Percentiles rank a stretch among this genome's conserved stretches.
Evolutionary conservation across 257 asterid genomes (phyloP).

Genomic region (Solanum paucissectum): DNA sequence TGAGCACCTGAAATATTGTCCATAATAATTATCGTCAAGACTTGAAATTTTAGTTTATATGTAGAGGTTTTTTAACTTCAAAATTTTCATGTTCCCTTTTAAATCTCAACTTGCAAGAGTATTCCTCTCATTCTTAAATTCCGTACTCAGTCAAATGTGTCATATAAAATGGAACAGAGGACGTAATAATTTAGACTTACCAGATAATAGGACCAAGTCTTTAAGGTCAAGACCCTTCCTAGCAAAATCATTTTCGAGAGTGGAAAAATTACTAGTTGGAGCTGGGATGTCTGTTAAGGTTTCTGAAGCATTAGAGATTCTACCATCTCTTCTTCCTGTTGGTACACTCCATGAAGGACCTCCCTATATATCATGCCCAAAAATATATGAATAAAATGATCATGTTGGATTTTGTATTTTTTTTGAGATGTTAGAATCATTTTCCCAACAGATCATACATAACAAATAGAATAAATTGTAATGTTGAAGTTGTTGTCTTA

Average conservation of each 20-base stretch:
- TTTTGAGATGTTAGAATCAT: too few species aligned
- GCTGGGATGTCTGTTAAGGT: slow-evolving; percentile 32
- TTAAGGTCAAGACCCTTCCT: slow-evolving; percentile 35
- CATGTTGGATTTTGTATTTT: too few species aligned
- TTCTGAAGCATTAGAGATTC: slow-evolving; percentile 29
- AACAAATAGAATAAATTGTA: not conserved
- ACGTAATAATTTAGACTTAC: not conserved
- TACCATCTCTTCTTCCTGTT: slow-evolving; percentile 41
- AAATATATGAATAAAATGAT: not conserved
- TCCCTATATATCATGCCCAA: slow-evolving; percentile 15
- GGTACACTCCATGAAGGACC: slow-evolving; percentile 47
- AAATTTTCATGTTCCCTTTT: too few species aligned
- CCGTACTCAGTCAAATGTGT: not conserved
- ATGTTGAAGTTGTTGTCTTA: not conserved
- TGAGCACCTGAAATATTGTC: slow-evolving; percentile 45
- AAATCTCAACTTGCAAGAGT: too few species aligned
- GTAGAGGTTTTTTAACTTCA: too few species aligned
- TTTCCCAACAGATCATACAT: not conserved
- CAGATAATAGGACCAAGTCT: slow-evolving; percentile 38
- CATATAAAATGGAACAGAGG: not conserved
- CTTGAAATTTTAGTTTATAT: not conserved
- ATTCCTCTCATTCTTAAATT: not conserved
- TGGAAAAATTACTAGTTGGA: slow-evolving; percentile 27
- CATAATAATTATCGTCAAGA: not conserved
- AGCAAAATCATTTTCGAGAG: slow-evolving; percentile 29